Evolutionary conservation across 2,329 filamentous ascomycete genomes (phyloP).

Genomic region (Teratosphaeria gauchensis): DNA sequence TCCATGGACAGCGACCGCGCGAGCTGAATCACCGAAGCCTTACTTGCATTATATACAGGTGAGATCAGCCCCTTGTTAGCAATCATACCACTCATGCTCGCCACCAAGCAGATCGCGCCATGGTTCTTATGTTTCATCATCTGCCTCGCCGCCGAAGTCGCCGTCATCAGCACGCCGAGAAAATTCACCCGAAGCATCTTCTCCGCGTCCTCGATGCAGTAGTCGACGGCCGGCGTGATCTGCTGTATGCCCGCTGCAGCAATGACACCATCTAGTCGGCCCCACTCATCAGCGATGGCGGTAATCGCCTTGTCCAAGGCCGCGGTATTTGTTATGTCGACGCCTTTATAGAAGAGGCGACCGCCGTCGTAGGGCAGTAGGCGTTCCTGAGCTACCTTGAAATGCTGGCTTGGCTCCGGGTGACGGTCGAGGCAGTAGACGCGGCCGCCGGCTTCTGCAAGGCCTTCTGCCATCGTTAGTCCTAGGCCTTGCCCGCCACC

Average conservation of each 20-base stretch:
- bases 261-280: slow-evolving; percentile 12
- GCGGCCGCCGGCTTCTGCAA: slow-evolving; percentile 20
- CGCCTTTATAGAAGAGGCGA: slow-evolving; percentile 34
- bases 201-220: slow-evolving; percentile 23
- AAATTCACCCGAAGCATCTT: slow-evolving; percentile 42
- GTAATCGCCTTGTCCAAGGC: slow-evolving; percentile 13
- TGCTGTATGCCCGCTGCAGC: slow-evolving; percentile 21
- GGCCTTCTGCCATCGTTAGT: slow-evolving; percentile 20
- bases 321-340: slow-evolving; percentile 35
- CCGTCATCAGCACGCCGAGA: slow-evolving; percentile 40
- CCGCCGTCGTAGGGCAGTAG: slow-evolving; percentile 12
- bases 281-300: slow-evolving; percentile 16
- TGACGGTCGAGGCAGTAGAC: slow-evolving; percentile 31
- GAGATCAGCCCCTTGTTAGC: slow-evolving; percentile 35
- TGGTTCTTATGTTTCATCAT: slow-evolving; percentile 41
- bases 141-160: slow-evolving; percentile 38
- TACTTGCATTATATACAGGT: slow-evolving; percentile 42
- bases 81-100: slow-evolving; percentile 42
- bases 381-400: not conserved
- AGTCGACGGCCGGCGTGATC: slow-evolving; percentile 16
- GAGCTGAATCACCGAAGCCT: slow-evolving; percentile 45
- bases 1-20: slow-evolving; percentile 41
- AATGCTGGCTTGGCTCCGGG: not conserved
- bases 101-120: slow-evolving; percentile 41
- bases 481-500: slow-evolving; percentile 23